phyloP scores from a whole-genome alignment of 345 rosid species.

The Corchorus capsularis region DNA sequence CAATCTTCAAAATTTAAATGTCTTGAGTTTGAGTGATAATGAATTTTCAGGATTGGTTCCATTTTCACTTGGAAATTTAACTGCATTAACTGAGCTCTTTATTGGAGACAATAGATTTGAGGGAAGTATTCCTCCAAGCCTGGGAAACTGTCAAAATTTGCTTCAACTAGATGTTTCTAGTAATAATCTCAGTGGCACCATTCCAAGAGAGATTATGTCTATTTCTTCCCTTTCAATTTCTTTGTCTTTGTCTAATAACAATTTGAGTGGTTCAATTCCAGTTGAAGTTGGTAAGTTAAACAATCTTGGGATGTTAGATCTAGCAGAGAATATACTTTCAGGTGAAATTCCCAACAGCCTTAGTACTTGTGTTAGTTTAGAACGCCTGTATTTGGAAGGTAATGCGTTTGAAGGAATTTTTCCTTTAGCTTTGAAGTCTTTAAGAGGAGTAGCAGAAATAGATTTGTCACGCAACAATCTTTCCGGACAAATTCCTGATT shows the following conservation, averaged over 20 bases:
- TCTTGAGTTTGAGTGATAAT: background rate
- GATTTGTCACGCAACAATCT: background rate
- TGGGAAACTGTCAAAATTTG: conserved; percentile 31
- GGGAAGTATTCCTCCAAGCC: conserved; percentile 38
- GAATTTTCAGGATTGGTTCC: background rate
- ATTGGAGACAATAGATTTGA: conserved; percentile 25
- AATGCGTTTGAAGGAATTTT: background rate
- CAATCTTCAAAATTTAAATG: conserved; percentile 19
- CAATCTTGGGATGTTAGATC: conserved; percentile 2
- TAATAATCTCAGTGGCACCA: conserved; percentile 36
- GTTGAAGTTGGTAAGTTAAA: conserved; percentile 8
- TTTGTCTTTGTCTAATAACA: conserved; percentile 34
- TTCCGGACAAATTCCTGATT: background rate
- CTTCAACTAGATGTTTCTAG: conserved; percentile 26
- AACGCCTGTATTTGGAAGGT: background rate
- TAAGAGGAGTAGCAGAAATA: background rate
- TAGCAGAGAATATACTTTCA: conserved; percentile 5
- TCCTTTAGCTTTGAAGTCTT: background rate
- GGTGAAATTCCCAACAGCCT: conserved; percentile 27
- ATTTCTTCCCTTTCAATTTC: conserved; percentile 36
- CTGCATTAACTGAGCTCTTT: conserved; percentile 13
- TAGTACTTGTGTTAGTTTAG: background rate
- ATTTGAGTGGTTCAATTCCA: conserved; percentile 33
- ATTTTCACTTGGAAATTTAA: conserved; percentile 32
- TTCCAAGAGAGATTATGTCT: conserved; percentile 34